Evolutionary conservation across 139 green algal species (phyloP), one percentile per base, ranked within the genome.

Genomic region (Chlorella vulgaris): DNA sequence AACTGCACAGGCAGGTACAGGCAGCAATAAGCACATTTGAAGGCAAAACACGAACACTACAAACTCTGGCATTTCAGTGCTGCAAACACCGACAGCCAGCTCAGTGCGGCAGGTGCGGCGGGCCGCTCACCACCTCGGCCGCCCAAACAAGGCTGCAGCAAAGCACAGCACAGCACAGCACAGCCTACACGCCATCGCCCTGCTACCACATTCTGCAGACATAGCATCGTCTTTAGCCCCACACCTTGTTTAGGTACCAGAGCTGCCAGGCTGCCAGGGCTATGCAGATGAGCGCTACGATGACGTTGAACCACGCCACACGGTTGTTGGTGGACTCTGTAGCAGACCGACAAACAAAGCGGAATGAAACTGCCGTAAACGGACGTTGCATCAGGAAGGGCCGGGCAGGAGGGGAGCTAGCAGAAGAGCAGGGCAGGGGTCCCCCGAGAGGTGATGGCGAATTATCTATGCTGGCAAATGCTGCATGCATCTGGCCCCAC

Each of bases 291-390:
- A 91, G 50, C 58, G 98, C 78, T 0, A 90, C 94, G 2, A 88
- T 69, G 33, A 98, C 88, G 87, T 90, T 93, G 80, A 93, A 93
- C 84, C 86, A 95, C 0, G 93, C 93, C 51, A 98, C 95, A 0
- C 92, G 84, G 4, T 87, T 87, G 88, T 98, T 98, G 53, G 93
- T 97, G 18, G 88, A 81, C 87, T 98, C 95, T 96, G 87, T 74
- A 86, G 42, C 31, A 40, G 28, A 50, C 13, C 51, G 47, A 4
- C 35, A 65, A 5, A 4, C 33, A 33, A 6, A 19, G 22, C 60
- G 24, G 7, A 74, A 29, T 74, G 40, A 74, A 47, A 15, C 21
- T n/a, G n/a, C n/a, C n/a, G n/a, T n/a, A n/a, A n/a, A n/a, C n/a
- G n/a, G n/a, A n/a, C n/a, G n/a, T n/a, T n/a, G n/a, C n/a, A n/a